Evolutionary conservation across 192 early-diverging fungal species (phyloP), one percentile per base, ranked within the genome.

Genomic region (Linnemannia exigua): DNA sequence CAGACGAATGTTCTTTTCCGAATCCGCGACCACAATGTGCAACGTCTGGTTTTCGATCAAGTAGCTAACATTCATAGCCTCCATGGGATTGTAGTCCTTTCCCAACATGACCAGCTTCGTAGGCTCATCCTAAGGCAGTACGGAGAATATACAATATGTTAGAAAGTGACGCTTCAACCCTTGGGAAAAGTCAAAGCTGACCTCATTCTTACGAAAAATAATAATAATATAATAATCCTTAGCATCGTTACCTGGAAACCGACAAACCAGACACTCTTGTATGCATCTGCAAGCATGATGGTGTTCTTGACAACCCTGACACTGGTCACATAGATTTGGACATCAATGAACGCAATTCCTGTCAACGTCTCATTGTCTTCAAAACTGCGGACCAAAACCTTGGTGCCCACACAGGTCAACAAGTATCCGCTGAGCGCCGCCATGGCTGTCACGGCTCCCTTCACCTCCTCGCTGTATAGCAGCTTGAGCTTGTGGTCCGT

Each of bases 281-380:
- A 90, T 33, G 95, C 90, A 85, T 99, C 99, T 63, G 95, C 96
- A 5, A 99, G 84, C 22, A 98, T 81, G 68, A 99, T 92, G 46
- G 96, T 94, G 74, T 97, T 97, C 83, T 97, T 98, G 76, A 99
- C 91, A 0, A 96, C 90, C 8, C 88, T 89, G 36, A 98, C 88
- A 67, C 92, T 93, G 37, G 92, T 95, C 17, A 98, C 96, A 90
- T 95, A 99, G 47, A 96, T 94, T 84, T 96, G 96, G 17, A 97
- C 95, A 87, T 99, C 97, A 46, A 99, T 89, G 77, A 99, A 99
- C 1, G 97, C 98, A 36, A 99, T 94, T 67, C 97, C 97, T 17
- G 94, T 93, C 67, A 99, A 87, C 19, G 90, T 89, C 77, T 94
- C 93, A 74, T 92, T 92, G 79, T 97, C 95, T 81, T 96, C 94